Evolutionary conservation across 768 basidiomycete species (phyloP).

Genomic region (Amanita brunnescens): DNA sequence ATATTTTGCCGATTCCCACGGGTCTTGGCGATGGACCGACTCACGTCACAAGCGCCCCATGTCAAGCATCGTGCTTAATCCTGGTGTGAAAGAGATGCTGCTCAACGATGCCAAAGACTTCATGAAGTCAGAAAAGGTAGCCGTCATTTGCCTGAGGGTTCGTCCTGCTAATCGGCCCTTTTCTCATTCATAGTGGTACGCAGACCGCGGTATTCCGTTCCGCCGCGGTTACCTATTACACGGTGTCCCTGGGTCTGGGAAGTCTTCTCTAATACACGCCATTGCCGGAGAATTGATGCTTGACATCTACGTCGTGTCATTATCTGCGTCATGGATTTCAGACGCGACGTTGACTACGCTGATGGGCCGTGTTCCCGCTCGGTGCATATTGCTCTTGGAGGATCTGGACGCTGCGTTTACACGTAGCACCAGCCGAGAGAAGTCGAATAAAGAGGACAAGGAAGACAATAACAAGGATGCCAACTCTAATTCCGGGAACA

Average conservation of each 20-base stretch:
- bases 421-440: constrained; percentile 61
- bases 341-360: constrained; percentile 80
- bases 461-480: constrained; percentile 23
- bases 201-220: constrained; percentile 89
- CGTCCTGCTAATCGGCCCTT: constrained; percentile 3
- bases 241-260: constrained; percentile 80
- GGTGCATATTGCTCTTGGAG: constrained; percentile 81
- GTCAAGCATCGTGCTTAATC: constrained; percentile 78
- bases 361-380: constrained; percentile 80
- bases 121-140: constrained; percentile 71
- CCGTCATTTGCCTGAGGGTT: constrained; percentile 1
- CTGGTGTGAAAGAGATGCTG: constrained; percentile 86
- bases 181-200: constrained; percentile 61
- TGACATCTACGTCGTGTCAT: constrained; percentile 86
- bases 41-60: constrained; percentile 85
- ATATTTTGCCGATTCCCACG: constrained; percentile 83
- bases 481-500: constrained; percentile 6
- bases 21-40: constrained; percentile 84
- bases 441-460: constrained; percentile 27
- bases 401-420: constrained; percentile 89
- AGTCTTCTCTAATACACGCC: constrained; percentile 79
- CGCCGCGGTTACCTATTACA: constrained; percentile 81
- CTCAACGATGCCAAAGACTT: constrained; percentile 77
- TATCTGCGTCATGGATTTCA: constrained; percentile 81
- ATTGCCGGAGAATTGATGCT: constrained; percentile 85